These are phyloP conservation scores for Rusavskia elegans DNA, from an alignment of 495 filamentous ascomycete genomes.

Conservation along the genomic window DNA sequence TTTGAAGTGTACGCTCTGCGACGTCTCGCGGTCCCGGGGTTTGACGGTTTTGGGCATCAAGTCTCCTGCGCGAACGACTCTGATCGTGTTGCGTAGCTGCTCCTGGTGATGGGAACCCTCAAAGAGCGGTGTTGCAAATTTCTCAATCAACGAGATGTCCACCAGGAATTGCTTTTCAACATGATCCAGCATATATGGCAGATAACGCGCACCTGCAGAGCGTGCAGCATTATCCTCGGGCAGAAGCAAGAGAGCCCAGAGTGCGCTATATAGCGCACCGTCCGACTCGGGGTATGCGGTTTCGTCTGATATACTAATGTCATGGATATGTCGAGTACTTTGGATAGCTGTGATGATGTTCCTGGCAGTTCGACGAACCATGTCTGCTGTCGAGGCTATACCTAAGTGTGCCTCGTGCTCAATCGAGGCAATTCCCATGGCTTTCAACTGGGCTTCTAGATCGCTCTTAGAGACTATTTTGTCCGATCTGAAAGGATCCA, in stretches of 20 bases:
- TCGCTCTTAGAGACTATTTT: slow-evolving; percentile 43
- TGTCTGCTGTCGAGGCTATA: slow-evolving; percentile 41
- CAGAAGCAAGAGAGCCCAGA: slow-evolving; percentile 64
- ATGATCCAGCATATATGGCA: slow-evolving; percentile 51
- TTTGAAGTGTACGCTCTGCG: slow-evolving; percentile 40
- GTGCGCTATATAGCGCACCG: slow-evolving; percentile 53
- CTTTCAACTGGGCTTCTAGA: slow-evolving; percentile 41
- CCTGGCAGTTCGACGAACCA: slow-evolving; percentile 59
- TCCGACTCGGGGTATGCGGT: slow-evolving; percentile 35
- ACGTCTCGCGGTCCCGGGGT: slow-evolving; percentile 20
- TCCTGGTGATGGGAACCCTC: slow-evolving; percentile 24
- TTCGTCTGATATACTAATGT: slow-evolving; percentile 15
- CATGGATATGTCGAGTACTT: slow-evolving; percentile 16
- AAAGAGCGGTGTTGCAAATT: slow-evolving; percentile 46
- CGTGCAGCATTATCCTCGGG: slow-evolving; percentile 20
- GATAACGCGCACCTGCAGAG: slow-evolving; percentile 41
- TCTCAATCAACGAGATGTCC: slow-evolving; percentile 50
- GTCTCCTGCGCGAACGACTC: slow-evolving; percentile 44
- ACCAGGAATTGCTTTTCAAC: slow-evolving; percentile 43
- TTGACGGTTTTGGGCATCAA: slow-evolving; percentile 38
- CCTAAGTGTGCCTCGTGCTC: slow-evolving; percentile 42
- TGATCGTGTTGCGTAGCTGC: slow-evolving; percentile 35
- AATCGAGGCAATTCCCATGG: slow-evolving; percentile 39
- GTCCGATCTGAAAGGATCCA: slow-evolving; percentile 67
- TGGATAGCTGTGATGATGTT: slow-evolving; percentile 58